Evolutionary conservation across 164 flowering plant genomes (phyloP), one percentile per base, ranked within the genome.

Genomic region (Tinospora cordifolia): DNA sequence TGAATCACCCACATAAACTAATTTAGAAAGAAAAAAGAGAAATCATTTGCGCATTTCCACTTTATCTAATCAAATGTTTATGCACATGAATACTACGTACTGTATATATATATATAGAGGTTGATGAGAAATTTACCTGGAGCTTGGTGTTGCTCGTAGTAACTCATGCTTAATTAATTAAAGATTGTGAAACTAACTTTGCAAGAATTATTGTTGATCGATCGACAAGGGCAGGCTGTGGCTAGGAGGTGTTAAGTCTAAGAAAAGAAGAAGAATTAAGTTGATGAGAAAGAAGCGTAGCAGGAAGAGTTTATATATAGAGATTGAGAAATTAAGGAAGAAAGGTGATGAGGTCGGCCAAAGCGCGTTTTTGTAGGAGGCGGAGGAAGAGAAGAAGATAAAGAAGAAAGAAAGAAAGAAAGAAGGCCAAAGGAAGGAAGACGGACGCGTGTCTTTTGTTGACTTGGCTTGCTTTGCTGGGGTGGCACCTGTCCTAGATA

Each of bases 121-220:
- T 22, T 22, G 9, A 8, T 19, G 27, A 11, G 25, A 38, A 63
- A 12, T 21, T 8, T 65, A 65, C 68, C 68, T 65, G 68, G 24
- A 38, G 66, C 66, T 12, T 63, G 40, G 44, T 63, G 66, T 63
- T 63, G 66, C 17, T 63, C 66, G 17, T 13, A 39, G 5, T 65
- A 49, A 65, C 49, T 65, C 68, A 65, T 65, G 49, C n/a, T 65
- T 10, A n/a, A 65, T 65, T 10, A n/a, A 65, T 7, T 11, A 12
- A 6, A 39, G 46, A 41, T 65, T 22, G 64, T 30, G 36, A 30
- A 30, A 30, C 4, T 58, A 21, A 58, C 25, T 13, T 58, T 21
- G 19, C 19, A 47, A 14, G 19, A 47, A 47, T 13, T 47, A 63
- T 63, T 63, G 26, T 12, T 11, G 36, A 34, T 24, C 8, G 30